These are phyloP conservation scores for Fusarium staphyleae DNA, from an alignment of 2,329 filamentous ascomycete species.

Conservation along the genomic window DNA sequence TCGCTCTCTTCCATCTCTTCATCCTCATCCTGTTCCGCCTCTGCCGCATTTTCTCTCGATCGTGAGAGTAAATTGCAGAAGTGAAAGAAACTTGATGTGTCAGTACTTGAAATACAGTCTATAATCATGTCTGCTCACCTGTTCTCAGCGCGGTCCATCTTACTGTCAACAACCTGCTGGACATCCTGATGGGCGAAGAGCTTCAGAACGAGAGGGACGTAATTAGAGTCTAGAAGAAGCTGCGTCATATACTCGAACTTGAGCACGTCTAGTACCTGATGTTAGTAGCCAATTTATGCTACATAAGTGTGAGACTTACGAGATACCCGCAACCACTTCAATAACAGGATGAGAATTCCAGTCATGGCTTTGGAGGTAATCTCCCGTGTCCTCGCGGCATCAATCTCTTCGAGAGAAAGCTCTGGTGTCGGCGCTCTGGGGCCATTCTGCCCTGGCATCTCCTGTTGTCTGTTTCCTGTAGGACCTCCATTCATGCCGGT, in stretches of 20 bases:
- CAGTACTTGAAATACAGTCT: background rate
- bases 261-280: constrained; percentile 71
- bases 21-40: constrained; percentile 48
- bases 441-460: constrained; percentile 44
- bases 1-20: constrained; percentile 61
- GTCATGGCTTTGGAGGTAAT: constrained; percentile 91
- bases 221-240: constrained; percentile 91
- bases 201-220: constrained; percentile 89
- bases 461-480: constrained; percentile 42
- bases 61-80: constrained; percentile 80
- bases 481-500: constrained; percentile 52
- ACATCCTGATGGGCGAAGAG: constrained; percentile 94
- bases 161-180: constrained; percentile 86
- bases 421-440: constrained; percentile 52
- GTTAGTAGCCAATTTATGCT: constrained; percentile 20
- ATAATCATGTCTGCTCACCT: constrained; percentile 61
- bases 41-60: constrained; percentile 48
- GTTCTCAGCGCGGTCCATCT: constrained; percentile 80
- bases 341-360: constrained; percentile 82
- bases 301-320: constrained; percentile 63
- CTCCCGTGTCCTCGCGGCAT: constrained; percentile 81
- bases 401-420: constrained; percentile 75
- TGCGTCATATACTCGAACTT: constrained; percentile 98
- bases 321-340: constrained; percentile 97
- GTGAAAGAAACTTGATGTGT: constrained; percentile 76